Conservation (phyloP, 805 yeast genomes). For the Metschnikowia santaceciliae region DNA sequence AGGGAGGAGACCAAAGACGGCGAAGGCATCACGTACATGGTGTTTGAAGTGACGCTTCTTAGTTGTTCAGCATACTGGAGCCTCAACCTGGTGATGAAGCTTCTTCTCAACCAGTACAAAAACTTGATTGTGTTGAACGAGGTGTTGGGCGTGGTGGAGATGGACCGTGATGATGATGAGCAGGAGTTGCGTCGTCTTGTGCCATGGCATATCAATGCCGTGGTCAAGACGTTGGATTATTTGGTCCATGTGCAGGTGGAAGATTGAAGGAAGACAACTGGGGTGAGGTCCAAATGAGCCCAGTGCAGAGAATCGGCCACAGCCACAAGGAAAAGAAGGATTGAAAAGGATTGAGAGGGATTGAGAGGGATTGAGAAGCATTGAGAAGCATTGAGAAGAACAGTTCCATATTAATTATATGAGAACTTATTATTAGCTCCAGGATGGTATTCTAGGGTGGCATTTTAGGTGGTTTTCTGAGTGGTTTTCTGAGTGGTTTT, state of each 20-base stretch:
- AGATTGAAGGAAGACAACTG: not conserved
- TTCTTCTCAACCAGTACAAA: slow-evolving; percentile 57
- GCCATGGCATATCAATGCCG: slow-evolving; percentile 76
- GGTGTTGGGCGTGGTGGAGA: slow-evolving; percentile 28
- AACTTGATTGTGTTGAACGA: slow-evolving; percentile 46
- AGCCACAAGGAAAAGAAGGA: not conserved
- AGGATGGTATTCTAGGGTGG: too few species aligned
- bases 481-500: too few species aligned
- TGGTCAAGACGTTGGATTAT: slow-evolving; percentile 54
- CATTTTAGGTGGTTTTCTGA: too few species aligned
- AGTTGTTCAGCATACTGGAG: slow-evolving; percentile 72
- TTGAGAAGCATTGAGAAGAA: too few species aligned
- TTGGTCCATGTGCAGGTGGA: slow-evolving; percentile 55
- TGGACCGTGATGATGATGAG: not conserved
- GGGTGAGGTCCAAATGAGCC: too few species aligned
- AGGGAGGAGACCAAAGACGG: slow-evolving; percentile 7
- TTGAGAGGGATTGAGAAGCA: not conserved
- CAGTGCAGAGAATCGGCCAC: too few species aligned
- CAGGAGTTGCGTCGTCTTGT: slow-evolving; percentile 31
- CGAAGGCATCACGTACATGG: slow-evolving; percentile 19
- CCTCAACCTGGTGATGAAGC: slow-evolving; percentile 50
- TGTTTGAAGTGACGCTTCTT: slow-evolving; percentile 62
- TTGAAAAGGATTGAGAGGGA: not conserved
- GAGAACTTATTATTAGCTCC: too few species aligned
- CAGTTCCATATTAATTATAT: too few species aligned